Evolutionary conservation across 352 stramenopile genomes (phyloP), one percentile per base, ranked within the genome.

Genomic region (Aphanomyces euteiches): DNA sequence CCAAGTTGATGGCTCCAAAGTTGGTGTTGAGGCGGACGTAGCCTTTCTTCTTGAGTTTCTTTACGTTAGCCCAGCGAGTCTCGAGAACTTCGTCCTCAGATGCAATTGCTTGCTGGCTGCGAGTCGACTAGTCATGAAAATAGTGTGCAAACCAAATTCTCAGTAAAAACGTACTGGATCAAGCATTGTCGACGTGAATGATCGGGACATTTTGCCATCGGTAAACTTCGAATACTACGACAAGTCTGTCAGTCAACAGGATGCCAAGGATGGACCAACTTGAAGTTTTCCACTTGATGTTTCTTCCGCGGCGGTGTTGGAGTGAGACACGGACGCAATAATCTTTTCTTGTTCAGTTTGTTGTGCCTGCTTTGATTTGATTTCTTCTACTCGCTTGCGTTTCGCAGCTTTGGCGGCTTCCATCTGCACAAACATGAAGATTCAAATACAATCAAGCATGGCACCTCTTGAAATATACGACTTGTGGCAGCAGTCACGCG

Each of bases 1-100:
- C 95, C 36, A 99, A 66, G 68, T 99, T 97, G 41, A 99, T 88
- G 59, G 96, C 85, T 43, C 97, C 97, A 50, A 96, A 73, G 36
- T 83, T 98, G 5, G 96, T 99, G 67, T 96, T 83, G 19, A 99
- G 79, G 21, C 91, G 87, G n/a, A 98, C 96, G 69, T 98, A 97
- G 3, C 95, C 96, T 79, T 99, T 99, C 78, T 98, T 97, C 76
- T 97, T 98, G 61, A 98, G 81, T 43, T 84, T 84, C 47, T 85
- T 82, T 37, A 98, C 81, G 17, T 85, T 76, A n/a, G 89, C 83
- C 85, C 90, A 98, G 60, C 91, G 86, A 36, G 82, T 67, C 43
- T 95, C 82, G 41, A 87, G 75, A 34, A 85, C 45, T 54, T 93
- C 87, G 7, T 77, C 71, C 38, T 92, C 70, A 4, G 84, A 87